Percentiles rank a stretch among this genome's conserved stretches.
Conservation (phyloP, 345 rosid genomes). For the Citrus mangshanensis region DNA sequence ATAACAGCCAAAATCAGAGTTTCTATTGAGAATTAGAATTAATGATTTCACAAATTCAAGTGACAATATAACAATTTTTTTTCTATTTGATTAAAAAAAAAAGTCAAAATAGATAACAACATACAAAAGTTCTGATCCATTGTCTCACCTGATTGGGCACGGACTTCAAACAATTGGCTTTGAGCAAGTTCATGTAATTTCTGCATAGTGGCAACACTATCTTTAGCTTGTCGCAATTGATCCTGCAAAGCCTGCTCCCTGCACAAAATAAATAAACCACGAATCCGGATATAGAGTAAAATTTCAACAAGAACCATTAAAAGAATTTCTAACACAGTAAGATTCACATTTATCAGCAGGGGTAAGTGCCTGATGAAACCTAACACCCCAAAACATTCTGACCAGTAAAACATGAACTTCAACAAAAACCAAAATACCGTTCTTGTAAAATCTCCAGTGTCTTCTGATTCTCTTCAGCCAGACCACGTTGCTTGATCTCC, state of each 20-base stretch:
- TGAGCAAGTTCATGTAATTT: conserved; percentile 98
- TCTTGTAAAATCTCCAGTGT: conserved; percentile 88
- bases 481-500: conserved; percentile 92
- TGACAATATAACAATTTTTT: background rate
- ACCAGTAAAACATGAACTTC: background rate
- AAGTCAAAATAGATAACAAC: background rate
- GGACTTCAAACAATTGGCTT: conserved; percentile 90
- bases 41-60: background rate
- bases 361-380: background rate
- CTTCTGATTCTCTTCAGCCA: conserved; percentile 99
- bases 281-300: background rate
- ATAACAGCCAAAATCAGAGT: background rate
- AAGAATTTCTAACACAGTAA: background rate
- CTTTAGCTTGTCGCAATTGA: conserved; percentile 94
- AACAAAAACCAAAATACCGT: conserved; percentile 41
- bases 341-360: background rate
- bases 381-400: background rate
- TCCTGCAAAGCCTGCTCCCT: conserved; percentile 97
- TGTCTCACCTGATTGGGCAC: conserved; percentile 87
- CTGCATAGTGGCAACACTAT: conserved; percentile 91
- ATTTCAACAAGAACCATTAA: background rate
- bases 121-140: conserved; percentile 6
- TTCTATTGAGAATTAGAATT: background rate
- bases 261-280: conserved; percentile 17
- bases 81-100: background rate